Conservation (phyloP, 352 stramenopile genomes). For the Poterioochromonas sp. region DNA sequence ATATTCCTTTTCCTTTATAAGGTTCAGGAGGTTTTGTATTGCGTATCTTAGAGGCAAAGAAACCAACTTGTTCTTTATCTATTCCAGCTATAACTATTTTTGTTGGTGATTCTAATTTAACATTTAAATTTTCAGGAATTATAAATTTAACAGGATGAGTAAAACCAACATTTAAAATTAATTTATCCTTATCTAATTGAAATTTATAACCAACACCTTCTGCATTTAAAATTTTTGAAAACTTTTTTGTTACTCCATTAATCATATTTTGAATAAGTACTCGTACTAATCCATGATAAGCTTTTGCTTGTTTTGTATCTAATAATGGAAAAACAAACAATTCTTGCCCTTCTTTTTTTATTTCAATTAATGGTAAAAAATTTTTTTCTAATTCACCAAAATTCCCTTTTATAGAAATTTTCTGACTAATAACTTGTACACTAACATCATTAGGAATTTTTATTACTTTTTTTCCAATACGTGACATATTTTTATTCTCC, state of each 20-base stretch:
- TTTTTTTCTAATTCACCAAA: not conserved
- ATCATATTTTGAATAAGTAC: slow-evolving; percentile 9
- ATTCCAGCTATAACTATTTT: slow-evolving; percentile 26
- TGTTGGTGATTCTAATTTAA: slow-evolving; percentile 9
- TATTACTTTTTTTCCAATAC: slow-evolving; percentile 31
- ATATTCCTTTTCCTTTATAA: slow-evolving; percentile 36
- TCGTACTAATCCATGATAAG: slow-evolving; percentile 22
- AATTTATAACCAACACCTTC: slow-evolving; percentile 9
- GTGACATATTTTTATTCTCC: slow-evolving; percentile 32
- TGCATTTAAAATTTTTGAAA: not conserved
- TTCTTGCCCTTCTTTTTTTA: not conserved
- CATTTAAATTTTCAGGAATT: slow-evolving; percentile 32
- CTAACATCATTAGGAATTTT: slow-evolving; percentile 29
- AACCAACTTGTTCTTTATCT: slow-evolving; percentile 22
- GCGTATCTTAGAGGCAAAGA: slow-evolving; percentile 27
- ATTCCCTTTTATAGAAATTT: slow-evolving; percentile 7
- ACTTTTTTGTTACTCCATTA: not conserved
- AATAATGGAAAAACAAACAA: not conserved
- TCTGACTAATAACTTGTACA: slow-evolving; percentile 14
- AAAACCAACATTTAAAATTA: slow-evolving; percentile 37
- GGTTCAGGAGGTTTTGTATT: slow-evolving; percentile 18
- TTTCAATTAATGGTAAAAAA: not conserved
- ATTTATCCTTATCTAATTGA: not conserved
- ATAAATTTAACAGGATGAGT: slow-evolving; percentile 29
- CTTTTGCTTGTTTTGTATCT: not conserved